These are phyloP conservation scores for Gossypium schwendimanii DNA, from an alignment of 441 rosid species.

Conservation along the genomic window DNA sequence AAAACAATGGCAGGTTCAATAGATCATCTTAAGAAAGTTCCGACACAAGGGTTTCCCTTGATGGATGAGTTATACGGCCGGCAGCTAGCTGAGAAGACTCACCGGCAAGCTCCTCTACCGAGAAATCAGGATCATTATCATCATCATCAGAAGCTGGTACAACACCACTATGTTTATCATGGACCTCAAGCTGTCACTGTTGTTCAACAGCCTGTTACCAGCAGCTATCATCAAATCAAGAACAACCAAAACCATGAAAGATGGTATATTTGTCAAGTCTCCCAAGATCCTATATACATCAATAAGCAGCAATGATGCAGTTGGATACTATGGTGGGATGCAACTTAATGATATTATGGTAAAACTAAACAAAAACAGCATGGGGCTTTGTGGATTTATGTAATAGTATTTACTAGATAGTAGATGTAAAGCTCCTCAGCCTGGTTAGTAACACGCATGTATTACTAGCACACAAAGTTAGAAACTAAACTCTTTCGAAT, in stretches of 20 bases:
- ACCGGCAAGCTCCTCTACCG: not conserved
- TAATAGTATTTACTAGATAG: no score
- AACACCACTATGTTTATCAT: not conserved
- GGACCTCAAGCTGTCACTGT: constrained; percentile 10
- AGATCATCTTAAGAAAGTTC: not conserved
- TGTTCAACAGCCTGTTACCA: not conserved
- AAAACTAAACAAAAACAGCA: no score
- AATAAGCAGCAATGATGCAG: no score
- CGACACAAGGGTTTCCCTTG: not conserved
- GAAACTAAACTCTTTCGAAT: no score
- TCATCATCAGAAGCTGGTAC: not conserved
- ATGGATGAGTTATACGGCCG: not conserved
- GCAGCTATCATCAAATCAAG: not conserved
- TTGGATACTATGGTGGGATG: no score
- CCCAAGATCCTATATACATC: no score
- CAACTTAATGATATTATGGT: no score
- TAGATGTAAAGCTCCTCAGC: no score
- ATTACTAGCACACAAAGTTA: no score
- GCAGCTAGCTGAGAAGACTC: not conserved
- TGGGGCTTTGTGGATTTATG: no score
- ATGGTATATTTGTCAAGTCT: no score
- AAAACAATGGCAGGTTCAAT: not conserved
- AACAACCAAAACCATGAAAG: not conserved
- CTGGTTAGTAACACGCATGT: no score
- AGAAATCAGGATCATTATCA: not conserved